These are phyloP conservation scores for Volvox africanus DNA, from an alignment of 139 green algal species.

Conservation along the genomic window DNA sequence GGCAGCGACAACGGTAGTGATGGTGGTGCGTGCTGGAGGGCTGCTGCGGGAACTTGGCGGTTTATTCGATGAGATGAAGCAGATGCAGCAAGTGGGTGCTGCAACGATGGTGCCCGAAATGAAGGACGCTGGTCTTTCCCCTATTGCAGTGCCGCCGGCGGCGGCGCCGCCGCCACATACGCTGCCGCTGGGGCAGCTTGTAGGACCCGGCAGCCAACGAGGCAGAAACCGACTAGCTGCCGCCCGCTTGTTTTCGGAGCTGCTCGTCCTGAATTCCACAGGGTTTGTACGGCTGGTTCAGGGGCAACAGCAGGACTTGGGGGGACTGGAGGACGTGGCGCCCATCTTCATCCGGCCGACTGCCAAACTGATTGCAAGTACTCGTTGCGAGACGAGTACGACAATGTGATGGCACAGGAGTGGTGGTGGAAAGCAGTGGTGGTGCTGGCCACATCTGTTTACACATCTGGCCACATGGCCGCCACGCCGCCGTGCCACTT, in stretches of 20 bases:
- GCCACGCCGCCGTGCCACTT: no score
- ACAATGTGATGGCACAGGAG: neutral
- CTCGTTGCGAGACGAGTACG: neutral
- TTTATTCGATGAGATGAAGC: neutral
- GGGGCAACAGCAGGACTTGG: neutral
- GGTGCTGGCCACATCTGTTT: no score
- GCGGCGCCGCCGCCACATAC: neutral
- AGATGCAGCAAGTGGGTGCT: neutral
- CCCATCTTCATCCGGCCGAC: neutral
- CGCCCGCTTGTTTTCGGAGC: neutral
- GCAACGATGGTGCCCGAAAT: no score
- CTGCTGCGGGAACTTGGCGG: neutral
- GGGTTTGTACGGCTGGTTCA: neutral
- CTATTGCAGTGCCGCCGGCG: neutral
- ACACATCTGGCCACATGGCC: no score
- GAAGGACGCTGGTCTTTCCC: neutral
- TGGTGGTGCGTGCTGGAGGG: neutral
- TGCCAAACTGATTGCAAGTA: neutral
- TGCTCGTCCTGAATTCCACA: constrained; percentile 17
- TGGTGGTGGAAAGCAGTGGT: no score
- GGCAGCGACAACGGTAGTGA: neutral
- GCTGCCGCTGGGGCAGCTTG: neutral
- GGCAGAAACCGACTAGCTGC: neutral
- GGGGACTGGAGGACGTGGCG: neutral
- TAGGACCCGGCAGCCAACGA: neutral